These are phyloP conservation scores for Lagenidium giganteum DNA, from an alignment of 352 stramenopile species.

Conservation along the genomic window DNA sequence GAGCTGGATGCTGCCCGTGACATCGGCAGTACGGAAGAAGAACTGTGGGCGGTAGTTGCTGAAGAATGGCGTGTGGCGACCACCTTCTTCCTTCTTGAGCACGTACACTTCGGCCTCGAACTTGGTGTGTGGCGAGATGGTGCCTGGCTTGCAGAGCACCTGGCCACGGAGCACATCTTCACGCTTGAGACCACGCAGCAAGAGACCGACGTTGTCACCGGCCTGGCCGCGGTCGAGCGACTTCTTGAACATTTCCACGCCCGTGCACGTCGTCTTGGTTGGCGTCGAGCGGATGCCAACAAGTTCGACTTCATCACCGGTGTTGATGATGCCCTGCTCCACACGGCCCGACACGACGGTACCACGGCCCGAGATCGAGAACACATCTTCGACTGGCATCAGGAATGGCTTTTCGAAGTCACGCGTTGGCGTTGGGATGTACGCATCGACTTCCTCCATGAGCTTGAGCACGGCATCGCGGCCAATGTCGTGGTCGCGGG, in stretches of 20 bases:
- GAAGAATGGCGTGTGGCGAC: slow-evolving; percentile 96
- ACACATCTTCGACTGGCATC: slow-evolving; percentile 97
- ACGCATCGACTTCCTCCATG: slow-evolving; percentile 86
- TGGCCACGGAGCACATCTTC: slow-evolving; percentile 92
- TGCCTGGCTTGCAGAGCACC: slow-evolving; percentile 86
- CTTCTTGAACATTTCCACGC: slow-evolving; percentile 98
- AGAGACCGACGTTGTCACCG: slow-evolving; percentile 94
- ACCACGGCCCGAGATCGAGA: slow-evolving; percentile 95
- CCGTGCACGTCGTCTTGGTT: slow-evolving; percentile 65
- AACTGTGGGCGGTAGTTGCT: slow-evolving; percentile 97
- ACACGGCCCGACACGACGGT: slow-evolving; percentile 97
- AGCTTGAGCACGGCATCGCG: slow-evolving; percentile 88
- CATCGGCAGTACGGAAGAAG: slow-evolving; percentile 95
- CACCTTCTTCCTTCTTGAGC: slow-evolving; percentile 95
- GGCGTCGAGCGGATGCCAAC: slow-evolving; percentile 31
- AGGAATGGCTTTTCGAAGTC: slow-evolving; percentile 96
- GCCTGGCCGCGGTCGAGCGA: slow-evolving; percentile 90
- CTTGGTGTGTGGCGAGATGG: slow-evolving; percentile 84
- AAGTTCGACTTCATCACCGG: slow-evolving; percentile 45
- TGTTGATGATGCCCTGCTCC: slow-evolving; percentile 85
- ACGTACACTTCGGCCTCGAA: slow-evolving; percentile 96
- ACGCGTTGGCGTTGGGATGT: slow-evolving; percentile 85
- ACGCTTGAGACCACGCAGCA: slow-evolving; percentile 93
- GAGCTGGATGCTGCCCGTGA: slow-evolving; percentile 90
- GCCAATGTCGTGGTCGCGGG: slow-evolving; percentile 79